These are phyloP conservation scores for Caryopteris hybrid DNA, from an alignment of 305 asterid genomes.

Conservation along the genomic window DNA sequence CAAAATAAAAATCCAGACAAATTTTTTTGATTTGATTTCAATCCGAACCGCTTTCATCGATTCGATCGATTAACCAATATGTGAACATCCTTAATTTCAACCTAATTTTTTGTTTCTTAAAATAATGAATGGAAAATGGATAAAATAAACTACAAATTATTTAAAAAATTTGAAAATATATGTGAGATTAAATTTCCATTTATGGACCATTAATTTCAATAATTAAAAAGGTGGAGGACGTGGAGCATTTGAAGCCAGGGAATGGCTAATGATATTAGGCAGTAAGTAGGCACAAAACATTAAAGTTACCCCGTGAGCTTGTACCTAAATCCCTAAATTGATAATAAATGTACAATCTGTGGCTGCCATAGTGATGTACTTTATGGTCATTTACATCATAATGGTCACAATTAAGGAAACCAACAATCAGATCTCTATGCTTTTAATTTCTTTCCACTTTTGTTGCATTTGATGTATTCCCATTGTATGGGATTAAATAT, in stretches of 20 bases:
- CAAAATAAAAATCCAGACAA: too few relatives aligned
- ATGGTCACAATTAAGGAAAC: background rate
- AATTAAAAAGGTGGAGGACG: background rate
- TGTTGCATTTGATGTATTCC: background rate
- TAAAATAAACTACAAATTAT: too few relatives aligned
- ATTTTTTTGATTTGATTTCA: too few relatives aligned
- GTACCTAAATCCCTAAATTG: constrained; percentile 8
- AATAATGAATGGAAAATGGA: too few relatives aligned
- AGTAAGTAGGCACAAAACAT: background rate
- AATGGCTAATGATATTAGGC: background rate
- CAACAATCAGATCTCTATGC: background rate
- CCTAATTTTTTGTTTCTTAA: too few relatives aligned
- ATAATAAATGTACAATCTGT: constrained; percentile 13
- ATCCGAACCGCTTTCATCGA: too few relatives aligned
- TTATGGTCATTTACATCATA: background rate
- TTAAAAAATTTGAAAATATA: too few relatives aligned
- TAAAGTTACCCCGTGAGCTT: background rate
- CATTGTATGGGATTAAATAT: background rate
- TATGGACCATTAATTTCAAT: background rate
- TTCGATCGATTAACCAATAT: too few relatives aligned
- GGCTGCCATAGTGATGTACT: background rate
- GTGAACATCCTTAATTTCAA: too few relatives aligned
- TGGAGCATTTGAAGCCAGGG: background rate
- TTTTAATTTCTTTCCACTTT: background rate
- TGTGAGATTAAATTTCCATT: too few relatives aligned